Conservation (phyloP, 768 basidiomycete species). For the Steccherinum ochraceum region DNA sequence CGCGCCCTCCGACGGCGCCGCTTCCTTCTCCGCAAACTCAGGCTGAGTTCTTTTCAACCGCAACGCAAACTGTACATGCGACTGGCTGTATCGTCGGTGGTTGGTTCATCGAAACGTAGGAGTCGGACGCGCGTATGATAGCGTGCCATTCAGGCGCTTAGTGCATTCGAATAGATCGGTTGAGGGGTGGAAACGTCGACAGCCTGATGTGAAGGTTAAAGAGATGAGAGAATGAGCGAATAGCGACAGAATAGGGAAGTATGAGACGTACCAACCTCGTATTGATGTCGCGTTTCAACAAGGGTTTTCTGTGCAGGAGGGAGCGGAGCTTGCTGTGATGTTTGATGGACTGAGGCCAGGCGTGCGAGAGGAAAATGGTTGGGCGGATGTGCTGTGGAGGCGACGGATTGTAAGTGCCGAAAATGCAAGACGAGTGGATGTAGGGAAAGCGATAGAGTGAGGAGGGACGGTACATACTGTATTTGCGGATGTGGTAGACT, state of each 20-base stretch:
- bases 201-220: constrained; percentile 38
- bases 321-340: constrained; percentile 63
- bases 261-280: constrained; percentile 74
- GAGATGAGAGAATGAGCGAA: neutral
- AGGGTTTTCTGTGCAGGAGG: constrained; percentile 71
- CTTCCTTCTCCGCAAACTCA: too few relatives aligned
- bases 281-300: constrained; percentile 66
- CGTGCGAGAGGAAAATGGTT: constrained; percentile 87
- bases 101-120: constrained; percentile 48
- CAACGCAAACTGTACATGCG: too few relatives aligned
- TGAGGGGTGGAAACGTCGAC: constrained; percentile 39
- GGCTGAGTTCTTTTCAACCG: too few relatives aligned
- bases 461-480: constrained; percentile 71
- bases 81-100: neutral
- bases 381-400: constrained; percentile 46
- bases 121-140: constrained; percentile 81
- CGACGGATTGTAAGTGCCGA: neutral
- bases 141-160: constrained; percentile 95
- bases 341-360: constrained; percentile 90
- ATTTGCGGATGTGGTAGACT: constrained; percentile 93
- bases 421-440: too few relatives aligned
- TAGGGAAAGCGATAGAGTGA: constrained; percentile 11
- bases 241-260: constrained; percentile 15
- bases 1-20: too few relatives aligned
- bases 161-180: constrained; percentile 29